These are phyloP conservation scores for Myriangium duriaei DNA, from an alignment of 2,329 filamentous ascomycete species.

Conservation along the genomic window DNA sequence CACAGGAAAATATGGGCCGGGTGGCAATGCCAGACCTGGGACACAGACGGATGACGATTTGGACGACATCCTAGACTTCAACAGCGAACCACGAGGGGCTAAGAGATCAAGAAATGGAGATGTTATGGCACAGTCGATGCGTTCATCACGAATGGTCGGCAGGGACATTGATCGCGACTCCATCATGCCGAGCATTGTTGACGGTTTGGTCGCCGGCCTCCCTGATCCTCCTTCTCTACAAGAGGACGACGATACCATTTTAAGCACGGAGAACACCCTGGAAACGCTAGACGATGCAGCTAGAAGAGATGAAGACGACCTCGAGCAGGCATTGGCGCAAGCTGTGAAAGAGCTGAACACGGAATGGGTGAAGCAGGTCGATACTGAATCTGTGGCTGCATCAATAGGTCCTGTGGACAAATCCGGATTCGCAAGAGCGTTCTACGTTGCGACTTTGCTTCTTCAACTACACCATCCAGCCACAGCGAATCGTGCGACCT, in stretches of 20 bases:
- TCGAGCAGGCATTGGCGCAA: slow-evolving; percentile 21
- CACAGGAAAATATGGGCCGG: neutral
- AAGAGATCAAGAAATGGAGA: slow-evolving; percentile 29
- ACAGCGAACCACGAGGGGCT: slow-evolving; percentile 20
- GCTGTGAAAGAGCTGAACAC: slow-evolving; percentile 17
- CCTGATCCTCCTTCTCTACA: slow-evolving; percentile 42
- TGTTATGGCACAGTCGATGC: slow-evolving; percentile 11
- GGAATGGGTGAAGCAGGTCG: slow-evolving; percentile 18
- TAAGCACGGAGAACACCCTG: slow-evolving; percentile 63
- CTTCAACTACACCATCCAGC: slow-evolving; percentile 64
- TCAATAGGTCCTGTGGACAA: slow-evolving; percentile 35
- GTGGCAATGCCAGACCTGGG: neutral
- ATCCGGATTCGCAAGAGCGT: slow-evolving; percentile 57
- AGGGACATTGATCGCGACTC: slow-evolving; percentile 9
- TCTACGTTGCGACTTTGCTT: slow-evolving; percentile 64
- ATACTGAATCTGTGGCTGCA: slow-evolving; percentile 18
- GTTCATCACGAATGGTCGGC: slow-evolving; percentile 8
- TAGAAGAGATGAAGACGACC: slow-evolving; percentile 19
- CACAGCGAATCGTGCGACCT: slow-evolving; percentile 18
- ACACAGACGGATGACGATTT: neutral
- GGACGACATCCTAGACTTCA: slow-evolving; percentile 14
- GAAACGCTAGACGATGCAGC: slow-evolving; percentile 24
- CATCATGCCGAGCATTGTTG: slow-evolving; percentile 55
- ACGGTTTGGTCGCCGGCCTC: slow-evolving; percentile 48
- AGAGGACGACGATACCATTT: slow-evolving; percentile 59